A percentile compares a stretch with the other conserved stretches of the same genome.
Conservation (phyloP, 371 early-diverging fungal genomes). For the Actinomortierella ambigua region DNA sequence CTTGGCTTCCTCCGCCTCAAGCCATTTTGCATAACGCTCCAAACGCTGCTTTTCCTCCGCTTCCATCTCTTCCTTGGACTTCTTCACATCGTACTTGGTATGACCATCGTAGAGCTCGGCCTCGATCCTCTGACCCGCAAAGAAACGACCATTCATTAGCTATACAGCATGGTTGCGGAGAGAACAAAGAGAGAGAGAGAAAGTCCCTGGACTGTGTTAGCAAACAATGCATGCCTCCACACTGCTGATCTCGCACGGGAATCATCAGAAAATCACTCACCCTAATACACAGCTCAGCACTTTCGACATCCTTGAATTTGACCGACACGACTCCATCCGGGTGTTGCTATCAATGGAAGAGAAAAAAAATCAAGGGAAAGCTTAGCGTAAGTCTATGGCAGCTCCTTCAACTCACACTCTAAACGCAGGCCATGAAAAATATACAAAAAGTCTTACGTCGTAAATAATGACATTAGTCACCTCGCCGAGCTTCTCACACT, state of each 20-base stretch:
- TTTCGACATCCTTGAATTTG: constrained; percentile 80
- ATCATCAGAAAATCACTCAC: too few species aligned
- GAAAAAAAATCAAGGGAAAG: background rate
- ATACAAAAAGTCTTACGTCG: constrained; percentile 64
- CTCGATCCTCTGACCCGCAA: constrained; percentile 83
- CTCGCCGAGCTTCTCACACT: constrained; percentile 92
- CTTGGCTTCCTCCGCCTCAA: constrained; percentile 58
- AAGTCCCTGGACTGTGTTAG: background rate
- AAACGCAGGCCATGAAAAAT: background rate
- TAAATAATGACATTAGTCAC: constrained; percentile 90
- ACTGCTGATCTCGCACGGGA: too few species aligned
- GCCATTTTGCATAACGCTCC: constrained; percentile 83
- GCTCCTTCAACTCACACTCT: background rate
- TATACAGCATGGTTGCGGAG: constrained; percentile 25
- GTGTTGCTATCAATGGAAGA: constrained; percentile 55
- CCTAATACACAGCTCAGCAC: constrained; percentile 82
- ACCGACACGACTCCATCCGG: constrained; percentile 91
- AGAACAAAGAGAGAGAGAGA: background rate
- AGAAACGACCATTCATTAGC: constrained; percentile 91
- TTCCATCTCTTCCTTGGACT: constrained; percentile 59
- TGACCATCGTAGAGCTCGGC: constrained; percentile 87
- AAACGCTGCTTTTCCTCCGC: constrained; percentile 75
- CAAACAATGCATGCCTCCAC: too few species aligned
- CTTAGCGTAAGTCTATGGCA: background rate
- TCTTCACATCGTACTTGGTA: constrained; percentile 59